Evolutionary conservation across 2,329 filamentous ascomycete species (phyloP), one percentile per base, ranked within the genome.

Genomic region (Colletotrichum lindemuthianum): DNA sequence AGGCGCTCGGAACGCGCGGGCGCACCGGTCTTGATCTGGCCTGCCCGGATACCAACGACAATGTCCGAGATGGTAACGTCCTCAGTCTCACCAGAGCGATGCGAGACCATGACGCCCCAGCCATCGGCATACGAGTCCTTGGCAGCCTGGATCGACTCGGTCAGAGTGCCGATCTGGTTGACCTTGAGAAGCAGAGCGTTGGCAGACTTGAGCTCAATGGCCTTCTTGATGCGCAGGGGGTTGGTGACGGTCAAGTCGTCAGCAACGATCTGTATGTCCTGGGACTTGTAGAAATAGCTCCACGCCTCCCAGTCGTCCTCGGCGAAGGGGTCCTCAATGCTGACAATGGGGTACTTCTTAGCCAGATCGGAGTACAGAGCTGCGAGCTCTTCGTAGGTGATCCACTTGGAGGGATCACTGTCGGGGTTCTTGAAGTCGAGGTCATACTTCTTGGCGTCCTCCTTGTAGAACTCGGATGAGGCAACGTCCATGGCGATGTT

Each of bases 401-500:
- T 86, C 96, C 96, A 98, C 89, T 99, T 98, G 86, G 83, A 87
- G 77, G 90, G 87, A 86, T 99, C 96, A 80, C 91, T 96, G 70
- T 98, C 91, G 76, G 96, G 95, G 90, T 99, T 99, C 92, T 99
- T 98, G 92, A 98, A 99, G 90, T 98, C 96, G 70, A 99, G 88
- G 79, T 99, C 96, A 88, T 99, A 99, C 88, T 98, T 98, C 92
- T 98, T 97, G 79, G 84, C 95, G 56, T 96, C 92, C 75, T 85
- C 82, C 86, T 98, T 98, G 91, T 99, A 99, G 88, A 99, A 99
- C 83, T 99, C 96, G 86, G 92, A 97, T 70, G 96, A 97, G 71
- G 96, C 96, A 78, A 98, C 95, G 77, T 99, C 96, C 93, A 99
- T 97, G 79, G 96, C 96, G 75, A 99, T 99, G 82, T 97, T 92